A percentile compares a stretch with the other conserved stretches of the same genome.
These are phyloP conservation scores for Graphiopsis chlorocephala DNA, from an alignment of 2,329 filamentous ascomycete species.

Conservation along the genomic window DNA sequence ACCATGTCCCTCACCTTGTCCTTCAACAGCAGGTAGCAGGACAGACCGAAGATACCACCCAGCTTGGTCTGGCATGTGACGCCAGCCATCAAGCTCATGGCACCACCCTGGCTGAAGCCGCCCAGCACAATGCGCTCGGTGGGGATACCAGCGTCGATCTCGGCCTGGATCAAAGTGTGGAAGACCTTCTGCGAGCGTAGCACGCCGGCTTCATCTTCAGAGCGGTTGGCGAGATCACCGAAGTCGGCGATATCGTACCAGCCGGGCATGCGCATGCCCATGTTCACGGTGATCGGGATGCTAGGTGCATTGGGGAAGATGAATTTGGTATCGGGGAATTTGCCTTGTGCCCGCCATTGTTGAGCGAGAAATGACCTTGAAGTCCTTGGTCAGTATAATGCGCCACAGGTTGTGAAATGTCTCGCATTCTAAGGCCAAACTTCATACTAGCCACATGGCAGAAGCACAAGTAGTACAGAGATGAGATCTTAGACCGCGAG, in stretches of 20 bases:
- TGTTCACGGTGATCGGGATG: slow-evolving; percentile 73
- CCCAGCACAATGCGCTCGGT: slow-evolving; percentile 81
- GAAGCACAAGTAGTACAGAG: neutral
- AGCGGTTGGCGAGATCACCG: slow-evolving; percentile 45
- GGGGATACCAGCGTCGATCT: slow-evolving; percentile 78
- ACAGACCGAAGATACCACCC: slow-evolving; percentile 84
- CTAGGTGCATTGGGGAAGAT: slow-evolving; percentile 86
- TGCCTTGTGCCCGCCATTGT: slow-evolving; percentile 76
- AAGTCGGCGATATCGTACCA: slow-evolving; percentile 73
- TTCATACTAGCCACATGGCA: neutral
- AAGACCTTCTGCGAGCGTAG: slow-evolving; percentile 71
- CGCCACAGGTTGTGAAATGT: neutral
- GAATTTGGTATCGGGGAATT: slow-evolving; percentile 88
- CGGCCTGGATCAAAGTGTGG: slow-evolving; percentile 72
- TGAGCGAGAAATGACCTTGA: slow-evolving; percentile 71
- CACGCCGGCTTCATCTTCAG: slow-evolving; percentile 72
- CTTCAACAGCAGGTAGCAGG: slow-evolving; percentile 73
- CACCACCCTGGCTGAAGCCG: slow-evolving; percentile 83
- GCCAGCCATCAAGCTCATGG: slow-evolving; percentile 78
- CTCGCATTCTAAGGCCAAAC: neutral
- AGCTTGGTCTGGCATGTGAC: slow-evolving; percentile 71
- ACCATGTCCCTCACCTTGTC: slow-evolving; percentile 60
- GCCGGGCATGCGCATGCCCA: slow-evolving; percentile 75
- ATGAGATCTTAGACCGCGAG: neutral
- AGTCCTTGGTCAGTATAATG: neutral